These are phyloP conservation scores for Dactylorhiza incarnata DNA, from an alignment of 106 monocot species.

Conservation along the genomic window DNA sequence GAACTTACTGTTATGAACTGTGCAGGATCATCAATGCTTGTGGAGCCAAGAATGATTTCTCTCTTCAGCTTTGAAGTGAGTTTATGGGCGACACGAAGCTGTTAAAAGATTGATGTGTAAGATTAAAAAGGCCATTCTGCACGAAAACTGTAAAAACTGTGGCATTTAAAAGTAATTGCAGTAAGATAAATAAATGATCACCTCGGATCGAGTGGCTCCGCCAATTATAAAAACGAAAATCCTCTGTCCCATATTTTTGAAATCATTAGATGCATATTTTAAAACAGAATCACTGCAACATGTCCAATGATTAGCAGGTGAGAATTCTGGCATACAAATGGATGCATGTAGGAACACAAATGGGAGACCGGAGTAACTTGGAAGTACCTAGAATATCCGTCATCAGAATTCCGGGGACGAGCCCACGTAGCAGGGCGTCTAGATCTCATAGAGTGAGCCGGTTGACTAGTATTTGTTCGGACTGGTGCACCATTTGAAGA, in stretches of 20 bases:
- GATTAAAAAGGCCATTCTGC: background rate
- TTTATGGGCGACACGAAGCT: slow-evolving; percentile 87
- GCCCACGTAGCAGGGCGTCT: slow-evolving; percentile 89
- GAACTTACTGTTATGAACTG: slow-evolving; percentile 79
- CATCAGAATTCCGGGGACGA: slow-evolving; percentile 78
- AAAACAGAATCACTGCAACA: slow-evolving; percentile 80
- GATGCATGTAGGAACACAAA: background rate
- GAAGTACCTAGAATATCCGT: slow-evolving; percentile 87
- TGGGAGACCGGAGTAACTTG: background rate
- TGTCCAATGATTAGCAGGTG: slow-evolving; percentile 1
- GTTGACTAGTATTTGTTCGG: slow-evolving; percentile 25
- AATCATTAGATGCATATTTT: slow-evolving; percentile 84
- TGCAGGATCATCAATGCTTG: slow-evolving; percentile 89
- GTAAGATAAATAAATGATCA: slow-evolving; percentile 9
- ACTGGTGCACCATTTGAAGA: slow-evolving; percentile 28
- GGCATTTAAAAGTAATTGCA: background rate
- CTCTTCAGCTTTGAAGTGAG: slow-evolving; percentile 76
- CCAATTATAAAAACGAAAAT: slow-evolving; percentile 92
- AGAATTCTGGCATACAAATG: background rate
- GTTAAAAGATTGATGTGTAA: slow-evolving; percentile 10
- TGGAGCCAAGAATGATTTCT: slow-evolving; percentile 87
- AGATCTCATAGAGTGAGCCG: slow-evolving; percentile 93
- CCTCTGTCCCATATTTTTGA: slow-evolving; percentile 87
- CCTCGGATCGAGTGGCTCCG: slow-evolving; percentile 97
- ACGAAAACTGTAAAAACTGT: background rate